These are phyloP conservation scores for Diaporthe amygdali DNA, from an alignment of 2,329 filamentous ascomycete species.

Conservation along the genomic window DNA sequence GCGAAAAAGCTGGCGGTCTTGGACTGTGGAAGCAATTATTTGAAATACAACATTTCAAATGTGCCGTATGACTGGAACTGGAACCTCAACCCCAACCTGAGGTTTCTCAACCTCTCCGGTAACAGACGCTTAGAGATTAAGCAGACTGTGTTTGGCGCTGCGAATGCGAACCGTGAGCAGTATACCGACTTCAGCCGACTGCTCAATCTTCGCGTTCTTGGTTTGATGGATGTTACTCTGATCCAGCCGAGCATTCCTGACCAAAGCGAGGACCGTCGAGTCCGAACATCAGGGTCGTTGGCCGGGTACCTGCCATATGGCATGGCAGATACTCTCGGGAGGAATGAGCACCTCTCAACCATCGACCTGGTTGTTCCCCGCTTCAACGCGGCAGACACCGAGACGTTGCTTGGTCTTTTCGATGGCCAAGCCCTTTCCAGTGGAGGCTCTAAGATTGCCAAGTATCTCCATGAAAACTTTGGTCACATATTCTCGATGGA, in stretches of 20 bases:
- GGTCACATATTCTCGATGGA: slow-evolving; percentile 83
- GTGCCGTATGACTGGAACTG: slow-evolving; percentile 99
- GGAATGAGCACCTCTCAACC: slow-evolving; percentile 92
- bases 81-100: slow-evolving; percentile 96
- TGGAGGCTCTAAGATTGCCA: slow-evolving; percentile 93
- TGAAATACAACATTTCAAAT: slow-evolving; percentile 99
- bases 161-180: slow-evolving; percentile 65
- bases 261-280: slow-evolving; percentile 91
- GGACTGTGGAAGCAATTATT: slow-evolving; percentile 90
- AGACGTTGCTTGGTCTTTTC: slow-evolving; percentile 92
- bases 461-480: slow-evolving; percentile 96
- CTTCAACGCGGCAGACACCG: slow-evolving; percentile 87
- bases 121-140: slow-evolving; percentile 97
- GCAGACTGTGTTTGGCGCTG: slow-evolving; percentile 61
- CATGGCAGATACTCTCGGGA: slow-evolving; percentile 95
- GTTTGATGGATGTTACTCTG: slow-evolving; percentile 96
- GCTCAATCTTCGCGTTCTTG: slow-evolving; percentile 82
- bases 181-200: slow-evolving; percentile 91
- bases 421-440: slow-evolving; percentile 90
- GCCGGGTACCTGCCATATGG: slow-evolving; percentile 92
- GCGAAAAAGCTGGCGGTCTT: slow-evolving; percentile 90
- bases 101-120: slow-evolving; percentile 94
- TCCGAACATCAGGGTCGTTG: slow-evolving; percentile 93
- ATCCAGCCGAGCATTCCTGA: slow-evolving; percentile 93
- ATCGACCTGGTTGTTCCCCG: slow-evolving; percentile 94